A percentile compares a stretch with the other conserved stretches of the same genome.
These are phyloP conservation scores for Entomortierella beljakovae DNA, from an alignment of 192 early-diverging fungal species.

Conservation along the genomic window DNA sequence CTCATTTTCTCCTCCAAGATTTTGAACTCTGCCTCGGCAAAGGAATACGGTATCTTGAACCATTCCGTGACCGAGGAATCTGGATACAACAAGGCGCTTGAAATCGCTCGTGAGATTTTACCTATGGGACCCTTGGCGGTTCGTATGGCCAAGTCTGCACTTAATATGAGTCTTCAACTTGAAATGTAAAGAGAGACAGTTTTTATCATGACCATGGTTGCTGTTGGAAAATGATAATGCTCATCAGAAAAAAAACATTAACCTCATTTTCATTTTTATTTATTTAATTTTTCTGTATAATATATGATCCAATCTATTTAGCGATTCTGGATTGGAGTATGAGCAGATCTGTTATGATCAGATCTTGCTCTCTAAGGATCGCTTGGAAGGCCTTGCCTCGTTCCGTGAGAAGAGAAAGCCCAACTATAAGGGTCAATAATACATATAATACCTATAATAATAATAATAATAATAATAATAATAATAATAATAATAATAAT, in stretches of 20 bases:
- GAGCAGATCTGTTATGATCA: conserved; percentile 97
- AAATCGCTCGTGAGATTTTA: conserved; percentile 82
- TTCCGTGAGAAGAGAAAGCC: conserved; percentile 91
- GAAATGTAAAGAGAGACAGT: conserved; percentile 86
- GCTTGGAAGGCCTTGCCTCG: conserved; percentile 80
- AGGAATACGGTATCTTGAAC: conserved; percentile 83
- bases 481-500: too few species aligned
- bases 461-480: too few species aligned
- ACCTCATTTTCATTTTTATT: background rate
- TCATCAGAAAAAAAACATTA: too few species aligned
- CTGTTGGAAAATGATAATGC: too few species aligned
- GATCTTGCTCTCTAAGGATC: conserved; percentile 93
- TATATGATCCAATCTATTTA: too few species aligned
- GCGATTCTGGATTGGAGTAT: conserved; percentile 85
- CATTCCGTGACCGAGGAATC: conserved; percentile 71
- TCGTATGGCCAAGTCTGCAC: conserved; percentile 91
- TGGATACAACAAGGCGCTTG: conserved; percentile 78
- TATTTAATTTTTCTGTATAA: too few species aligned
- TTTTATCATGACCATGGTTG: too few species aligned
- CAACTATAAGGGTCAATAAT: conserved; percentile 79
- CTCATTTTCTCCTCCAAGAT: conserved; percentile 89
- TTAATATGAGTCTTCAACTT: conserved; percentile 81
- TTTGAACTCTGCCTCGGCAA: conserved; percentile 74
- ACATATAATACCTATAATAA: too few species aligned
- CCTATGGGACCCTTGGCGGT: conserved; percentile 88